A percentile compares a stretch with the other conserved stretches of the same genome.
phyloP scores from a whole-genome alignment of 2,329 filamentous ascomycete species.

The Trichoderma sp. region DNA sequence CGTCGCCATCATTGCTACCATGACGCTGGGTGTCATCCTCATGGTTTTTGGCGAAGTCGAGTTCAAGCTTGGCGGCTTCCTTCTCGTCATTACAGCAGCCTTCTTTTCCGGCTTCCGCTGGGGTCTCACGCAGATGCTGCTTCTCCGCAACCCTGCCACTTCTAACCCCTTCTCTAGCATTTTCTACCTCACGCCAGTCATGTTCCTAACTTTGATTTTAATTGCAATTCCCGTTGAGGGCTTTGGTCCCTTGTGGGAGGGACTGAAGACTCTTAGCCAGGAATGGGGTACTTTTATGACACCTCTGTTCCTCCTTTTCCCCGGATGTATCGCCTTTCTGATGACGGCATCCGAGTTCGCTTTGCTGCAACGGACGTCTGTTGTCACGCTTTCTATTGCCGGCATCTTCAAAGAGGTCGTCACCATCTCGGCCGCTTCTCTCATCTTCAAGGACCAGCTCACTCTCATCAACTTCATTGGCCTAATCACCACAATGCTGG shows the following conservation, averaged over 20 bases:
- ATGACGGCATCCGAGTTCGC: slow-evolving; percentile 98
- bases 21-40: slow-evolving; percentile 93
- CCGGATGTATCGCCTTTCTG: slow-evolving; percentile 86
- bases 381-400: slow-evolving; percentile 94
- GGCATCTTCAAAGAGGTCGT: slow-evolving; percentile 99
- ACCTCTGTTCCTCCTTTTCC: slow-evolving; percentile 80
- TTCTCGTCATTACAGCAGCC: slow-evolving; percentile 88
- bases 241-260: slow-evolving; percentile 66
- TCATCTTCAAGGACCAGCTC: slow-evolving; percentile 86
- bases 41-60: slow-evolving; percentile 97
- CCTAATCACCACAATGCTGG: slow-evolving; percentile 82
- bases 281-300: slow-evolving; percentile 70
- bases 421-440: slow-evolving; percentile 84
- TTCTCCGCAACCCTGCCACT: slow-evolving; percentile 91
- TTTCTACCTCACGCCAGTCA: slow-evolving; percentile 95
- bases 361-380: slow-evolving; percentile 88
- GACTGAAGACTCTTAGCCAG: slow-evolving; percentile 64
- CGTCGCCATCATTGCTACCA: slow-evolving; percentile 82
- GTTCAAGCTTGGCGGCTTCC: slow-evolving; percentile 84
- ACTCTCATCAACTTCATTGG: slow-evolving; percentile 87
- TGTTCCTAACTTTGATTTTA: slow-evolving; percentile 81
- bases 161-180: slow-evolving; percentile 96
- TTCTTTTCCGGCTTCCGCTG: slow-evolving; percentile 97
- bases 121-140: slow-evolving; percentile 96
- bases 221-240: slow-evolving; percentile 90